Evolutionary conservation across 2,329 filamentous ascomycete species (phyloP), one percentile per base, ranked within the genome.

Genomic region (Botrytis pseudocinerea): DNA sequence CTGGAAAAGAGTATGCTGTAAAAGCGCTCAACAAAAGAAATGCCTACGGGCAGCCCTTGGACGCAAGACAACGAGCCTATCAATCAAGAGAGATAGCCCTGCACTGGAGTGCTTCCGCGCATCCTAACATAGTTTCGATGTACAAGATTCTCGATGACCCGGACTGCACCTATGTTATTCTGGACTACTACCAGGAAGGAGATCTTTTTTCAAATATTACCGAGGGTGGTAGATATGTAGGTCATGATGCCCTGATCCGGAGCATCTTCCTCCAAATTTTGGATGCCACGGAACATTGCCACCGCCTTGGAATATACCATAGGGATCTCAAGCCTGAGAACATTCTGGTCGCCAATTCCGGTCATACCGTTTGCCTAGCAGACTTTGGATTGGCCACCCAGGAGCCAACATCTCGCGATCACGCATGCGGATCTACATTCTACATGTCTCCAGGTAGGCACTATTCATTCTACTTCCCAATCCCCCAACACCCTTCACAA

Each of bases 271-370:
- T 98, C 76, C 96, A 99, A 84, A 93, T 99, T 80, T 84, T 99
- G 87, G 93, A 98, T 87, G 96, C 96, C 83, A 95, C 98, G 77
- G 92, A 96, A 82, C 93, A 95, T 84, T 98, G 96, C 88, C 96
- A 99, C 84, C 90, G 89, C 78, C 85, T 94, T 80, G 94, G 95
- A 80, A 97, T 99, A 82, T 99, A 97, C 87, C 96, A 99, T 84
- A 89, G 96, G 83, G 96, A 99, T 83, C 87, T 99, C 76, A 99
- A 99, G 87, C 96, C 96, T 74, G 96, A 99, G 86, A 99, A 99
- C 83, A 94, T 99, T 77, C 86, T 99, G 81, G 95, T 99, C 73
- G 92, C 93, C 79, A 92, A 97, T 85, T 87, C 91, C 76, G 95
- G 95, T 77, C 90, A 92, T 84, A 96, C 94, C 51, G 93, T 97